phyloP scores from a whole-genome alignment of 1,139 yeast genomes.

The Suhomyces wounanorum region DNA sequence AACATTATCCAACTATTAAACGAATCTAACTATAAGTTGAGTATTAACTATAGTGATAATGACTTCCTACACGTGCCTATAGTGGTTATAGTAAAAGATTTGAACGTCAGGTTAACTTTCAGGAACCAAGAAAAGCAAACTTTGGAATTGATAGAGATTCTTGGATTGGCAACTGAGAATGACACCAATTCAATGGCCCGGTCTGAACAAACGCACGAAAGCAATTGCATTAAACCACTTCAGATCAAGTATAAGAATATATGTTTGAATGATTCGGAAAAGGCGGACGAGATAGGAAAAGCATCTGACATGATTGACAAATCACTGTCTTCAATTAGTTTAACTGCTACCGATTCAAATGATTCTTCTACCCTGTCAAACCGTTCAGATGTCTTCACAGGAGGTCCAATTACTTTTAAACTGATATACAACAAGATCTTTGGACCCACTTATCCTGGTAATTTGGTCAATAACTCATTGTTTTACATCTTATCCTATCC shows the following conservation, averaged over 20 bases:
- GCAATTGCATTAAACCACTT: conserved; percentile 6
- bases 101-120: conserved; percentile 45
- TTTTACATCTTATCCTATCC: conserved; percentile 54
- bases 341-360: conserved; percentile 5
- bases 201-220: neutral
- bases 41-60: conserved; percentile 18
- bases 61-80: conserved; percentile 34
- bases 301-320: neutral
- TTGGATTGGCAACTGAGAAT: conserved; percentile 23
- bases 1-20: conserved; percentile 27
- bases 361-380: conserved; percentile 9
- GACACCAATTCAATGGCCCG: neutral
- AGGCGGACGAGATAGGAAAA: conserved; percentile 9
- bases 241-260: conserved; percentile 36
- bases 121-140: conserved; percentile 40
- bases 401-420: conserved; percentile 32
- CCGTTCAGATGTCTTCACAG: neutral
- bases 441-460: conserved; percentile 68
- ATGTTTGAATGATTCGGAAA: conserved; percentile 28
- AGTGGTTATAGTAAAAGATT: conserved; percentile 29
- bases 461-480: conserved; percentile 17
- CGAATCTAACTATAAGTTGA: conserved; percentile 26
- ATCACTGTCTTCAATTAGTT: conserved; percentile 7
- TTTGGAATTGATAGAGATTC: conserved; percentile 49
- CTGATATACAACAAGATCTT: conserved; percentile 56